Conservation (phyloP, 169 alveolate genomes). For the Neospora caninum region DNA sequence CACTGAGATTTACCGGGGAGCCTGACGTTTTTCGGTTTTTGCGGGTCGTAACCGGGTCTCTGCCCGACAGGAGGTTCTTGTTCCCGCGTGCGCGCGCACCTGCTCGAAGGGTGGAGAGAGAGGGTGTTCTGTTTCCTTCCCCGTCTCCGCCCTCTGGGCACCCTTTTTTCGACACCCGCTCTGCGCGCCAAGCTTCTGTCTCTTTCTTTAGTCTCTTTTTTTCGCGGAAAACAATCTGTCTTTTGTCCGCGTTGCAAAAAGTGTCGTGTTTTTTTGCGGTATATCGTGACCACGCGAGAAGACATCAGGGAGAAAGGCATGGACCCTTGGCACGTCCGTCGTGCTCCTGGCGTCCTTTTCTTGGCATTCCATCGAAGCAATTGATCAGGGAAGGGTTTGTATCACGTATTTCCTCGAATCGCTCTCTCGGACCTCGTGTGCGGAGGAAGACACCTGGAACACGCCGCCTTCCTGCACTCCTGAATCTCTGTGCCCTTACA, state of each 20-base stretch:
- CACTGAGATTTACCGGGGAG: background rate
- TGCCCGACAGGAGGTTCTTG: background rate
- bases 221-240: no score
- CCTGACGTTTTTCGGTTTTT: no score
- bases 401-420: background rate
- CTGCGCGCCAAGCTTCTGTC: background rate
- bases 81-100: background rate
- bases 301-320: no score
- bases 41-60: background rate
- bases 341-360: background rate
- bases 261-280: no score
- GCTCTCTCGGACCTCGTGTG: no score
- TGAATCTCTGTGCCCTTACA: background rate
- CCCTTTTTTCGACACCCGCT: background rate
- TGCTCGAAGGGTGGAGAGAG: background rate
- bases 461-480: background rate
- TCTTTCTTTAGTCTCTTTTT: background rate
- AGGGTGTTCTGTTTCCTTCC: background rate
- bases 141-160: background rate
- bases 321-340: background rate
- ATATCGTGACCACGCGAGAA: no score
- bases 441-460: background rate
- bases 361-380: background rate
- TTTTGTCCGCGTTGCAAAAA: no score
- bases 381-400: background rate